phyloP scores from a whole-genome alignment of 2,329 filamentous ascomycete species.

The Truncatella angustata region DNA sequence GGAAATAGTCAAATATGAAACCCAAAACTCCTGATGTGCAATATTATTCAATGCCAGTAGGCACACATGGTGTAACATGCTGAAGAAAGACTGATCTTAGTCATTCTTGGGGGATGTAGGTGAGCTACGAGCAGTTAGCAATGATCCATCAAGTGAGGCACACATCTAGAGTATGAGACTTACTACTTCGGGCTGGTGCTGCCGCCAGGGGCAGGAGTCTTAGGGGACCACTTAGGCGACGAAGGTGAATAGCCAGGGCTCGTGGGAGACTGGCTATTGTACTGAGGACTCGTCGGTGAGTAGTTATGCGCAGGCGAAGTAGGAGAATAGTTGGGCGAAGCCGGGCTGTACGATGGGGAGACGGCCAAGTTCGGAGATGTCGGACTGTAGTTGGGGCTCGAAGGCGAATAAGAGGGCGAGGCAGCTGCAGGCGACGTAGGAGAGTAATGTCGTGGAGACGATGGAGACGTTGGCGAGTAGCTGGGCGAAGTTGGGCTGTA shows the following conservation, averaged over 20 bases:
- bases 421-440: slow-evolving; percentile 74
- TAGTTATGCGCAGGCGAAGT: slow-evolving; percentile 60
- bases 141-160: background rate
- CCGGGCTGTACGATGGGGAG: slow-evolving; percentile 64
- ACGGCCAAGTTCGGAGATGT: slow-evolving; percentile 59
- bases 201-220: slow-evolving; percentile 38
- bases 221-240: slow-evolving; percentile 46
- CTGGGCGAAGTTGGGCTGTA: slow-evolving; percentile 66
- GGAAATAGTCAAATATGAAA: background rate
- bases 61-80: background rate
- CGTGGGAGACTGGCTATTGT: slow-evolving; percentile 54
- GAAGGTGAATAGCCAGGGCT: slow-evolving; percentile 73
- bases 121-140: slow-evolving; percentile 22
- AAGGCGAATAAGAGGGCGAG: slow-evolving; percentile 70
- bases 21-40: slow-evolving; percentile 13
- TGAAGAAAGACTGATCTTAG: slow-evolving; percentile 1
- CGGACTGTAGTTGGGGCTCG: slow-evolving; percentile 71
- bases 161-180: slow-evolving; percentile 20
- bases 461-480: slow-evolving; percentile 62
- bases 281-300: slow-evolving; percentile 60
- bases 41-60: slow-evolving; percentile 12
- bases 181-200: slow-evolving; percentile 41
- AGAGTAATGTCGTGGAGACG: slow-evolving; percentile 56
- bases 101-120: slow-evolving; percentile 30
- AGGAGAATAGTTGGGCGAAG: slow-evolving; percentile 76